phyloP scores from a whole-genome alignment of 2,329 filamentous ascomycete genomes.

The Paecilomyces formosus region DNA sequence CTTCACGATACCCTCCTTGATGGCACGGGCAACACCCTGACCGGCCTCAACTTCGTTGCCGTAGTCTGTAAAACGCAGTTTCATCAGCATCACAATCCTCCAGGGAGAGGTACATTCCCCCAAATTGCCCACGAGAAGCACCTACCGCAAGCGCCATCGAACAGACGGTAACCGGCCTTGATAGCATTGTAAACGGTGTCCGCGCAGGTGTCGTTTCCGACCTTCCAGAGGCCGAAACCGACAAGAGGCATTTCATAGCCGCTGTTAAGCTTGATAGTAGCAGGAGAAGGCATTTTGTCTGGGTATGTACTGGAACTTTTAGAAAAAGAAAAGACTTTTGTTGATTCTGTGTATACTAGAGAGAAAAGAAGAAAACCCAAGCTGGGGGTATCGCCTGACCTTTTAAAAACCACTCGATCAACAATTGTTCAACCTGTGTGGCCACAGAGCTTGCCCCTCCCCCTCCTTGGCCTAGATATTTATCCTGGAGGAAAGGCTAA shows the following conservation, averaged over 20 bases:
- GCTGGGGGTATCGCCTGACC: not conserved
- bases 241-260: conserved; percentile 32
- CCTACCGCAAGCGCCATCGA: conserved; percentile 54
- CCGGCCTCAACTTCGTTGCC: conserved; percentile 75
- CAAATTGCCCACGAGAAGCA: not conserved
- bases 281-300: not conserved
- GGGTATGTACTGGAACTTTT: not conserved
- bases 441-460: not conserved
- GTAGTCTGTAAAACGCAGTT: conserved; percentile 54
- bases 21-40: conserved; percentile 68
- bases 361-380: conserved; percentile 5
- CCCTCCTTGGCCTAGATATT: not conserved
- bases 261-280: conserved; percentile 19
- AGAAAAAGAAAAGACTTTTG: not conserved
- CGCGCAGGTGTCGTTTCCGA: conserved; percentile 63
- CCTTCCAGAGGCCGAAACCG: conserved; percentile 64
- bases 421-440: not conserved
- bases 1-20: conserved; percentile 73
- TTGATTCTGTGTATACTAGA: not conserved
- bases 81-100: not conserved
- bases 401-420: not conserved
- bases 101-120: not conserved
- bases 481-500: conserved; percentile 3
- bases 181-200: conserved; percentile 70
- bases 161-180: conserved; percentile 53